Evolutionary conservation across 805 yeast genomes (phyloP), one percentile per base, ranked within the genome.

Genomic region (Candida gorgasii): DNA sequence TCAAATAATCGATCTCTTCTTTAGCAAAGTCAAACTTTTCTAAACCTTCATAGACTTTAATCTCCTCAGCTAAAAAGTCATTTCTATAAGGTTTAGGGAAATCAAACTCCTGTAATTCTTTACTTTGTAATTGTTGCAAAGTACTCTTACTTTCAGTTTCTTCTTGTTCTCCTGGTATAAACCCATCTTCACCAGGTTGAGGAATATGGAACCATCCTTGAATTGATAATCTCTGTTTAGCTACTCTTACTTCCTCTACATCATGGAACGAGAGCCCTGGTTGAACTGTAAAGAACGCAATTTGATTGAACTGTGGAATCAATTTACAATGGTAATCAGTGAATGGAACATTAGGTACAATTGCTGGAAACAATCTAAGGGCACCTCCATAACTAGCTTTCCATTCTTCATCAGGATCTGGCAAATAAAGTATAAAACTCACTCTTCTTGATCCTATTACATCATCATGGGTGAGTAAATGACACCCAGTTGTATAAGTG

Each of bases 171-270:
- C 95, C 95, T 27, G 79, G 80, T 14, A 81, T 75, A 56, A 63
- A 92, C 0, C 97, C 98, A 24, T 78, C 81, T 63, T 93, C 99
- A 8, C 96, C 97, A 8, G 68, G 69, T 60, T 93, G 98, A 3
- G 99, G 99, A 40, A 90, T 87, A 62, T 93, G 99, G 59, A 92
- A 95, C 99, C 99, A 95, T 1, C 99, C 99, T 57, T 93, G 97
- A 46, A 93, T 88, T 0, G 96, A 87, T 26, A 93, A 69, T 57
- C 99, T 76, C 49, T 89, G 95, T 58, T 84, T 87, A 57, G 90
- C 96, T 1, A 83, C 96, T 47, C 84, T 77, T 1, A 95, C 99
- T 62, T 93, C 99, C 65, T 95, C 98, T 9, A 93, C 99, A 55
- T 95, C 99, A 62, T 93, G 99, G 75, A 93, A 93, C 1, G 96